Percentiles rank a stretch among this genome's conserved stretches.
phyloP scores from a whole-genome alignment of 768 basidiomycete genomes.

The Plicaturopsis crispa region DNA sequence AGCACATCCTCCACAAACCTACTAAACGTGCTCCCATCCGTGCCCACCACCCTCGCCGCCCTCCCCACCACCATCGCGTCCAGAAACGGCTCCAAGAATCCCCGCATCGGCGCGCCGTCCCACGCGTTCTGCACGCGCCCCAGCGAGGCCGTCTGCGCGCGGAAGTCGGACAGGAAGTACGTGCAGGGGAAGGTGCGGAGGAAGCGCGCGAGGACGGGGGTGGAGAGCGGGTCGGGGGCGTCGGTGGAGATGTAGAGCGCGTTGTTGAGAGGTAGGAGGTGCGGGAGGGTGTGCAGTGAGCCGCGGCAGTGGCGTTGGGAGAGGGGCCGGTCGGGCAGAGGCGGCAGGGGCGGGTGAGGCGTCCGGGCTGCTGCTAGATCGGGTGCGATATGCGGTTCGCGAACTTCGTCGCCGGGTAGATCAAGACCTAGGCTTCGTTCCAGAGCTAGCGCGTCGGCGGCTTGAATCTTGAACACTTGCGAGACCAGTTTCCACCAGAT shows the following conservation, averaged over 20 bases:
- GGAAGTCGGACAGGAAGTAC: constrained; percentile 51
- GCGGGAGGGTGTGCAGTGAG: constrained; percentile 23
- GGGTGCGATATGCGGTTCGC: constrained; percentile 12
- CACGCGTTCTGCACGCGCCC: constrained; percentile 30
- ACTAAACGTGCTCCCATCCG: constrained; percentile 72
- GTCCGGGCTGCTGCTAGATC: constrained; percentile 16
- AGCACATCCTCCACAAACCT: constrained; percentile 59
- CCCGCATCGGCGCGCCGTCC: constrained; percentile 40
- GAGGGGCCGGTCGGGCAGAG: constrained; percentile 11
- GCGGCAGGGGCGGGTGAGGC: constrained; percentile 14
- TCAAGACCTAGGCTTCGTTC: constrained; percentile 14
- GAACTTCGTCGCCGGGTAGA: not conserved
- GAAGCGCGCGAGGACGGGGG: constrained; percentile 39
- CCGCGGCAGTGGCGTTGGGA: constrained; percentile 32
- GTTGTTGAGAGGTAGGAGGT: constrained; percentile 37
- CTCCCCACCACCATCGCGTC: constrained; percentile 64
- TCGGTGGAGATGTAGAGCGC: constrained; percentile 68
- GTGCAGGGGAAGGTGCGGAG: constrained; percentile 54
- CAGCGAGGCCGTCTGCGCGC: constrained; percentile 19
- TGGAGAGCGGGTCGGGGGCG: constrained; percentile 25
- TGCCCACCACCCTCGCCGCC: constrained; percentile 55
- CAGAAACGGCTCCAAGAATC: constrained; percentile 52
- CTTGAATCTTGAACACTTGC: constrained; percentile 33
- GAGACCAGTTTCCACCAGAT: constrained; percentile 56
- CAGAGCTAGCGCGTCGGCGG: constrained; percentile 24